Conservation (phyloP, 129 eudicot genomes). For the Chrysanthemum lavandulifolium region DNA sequence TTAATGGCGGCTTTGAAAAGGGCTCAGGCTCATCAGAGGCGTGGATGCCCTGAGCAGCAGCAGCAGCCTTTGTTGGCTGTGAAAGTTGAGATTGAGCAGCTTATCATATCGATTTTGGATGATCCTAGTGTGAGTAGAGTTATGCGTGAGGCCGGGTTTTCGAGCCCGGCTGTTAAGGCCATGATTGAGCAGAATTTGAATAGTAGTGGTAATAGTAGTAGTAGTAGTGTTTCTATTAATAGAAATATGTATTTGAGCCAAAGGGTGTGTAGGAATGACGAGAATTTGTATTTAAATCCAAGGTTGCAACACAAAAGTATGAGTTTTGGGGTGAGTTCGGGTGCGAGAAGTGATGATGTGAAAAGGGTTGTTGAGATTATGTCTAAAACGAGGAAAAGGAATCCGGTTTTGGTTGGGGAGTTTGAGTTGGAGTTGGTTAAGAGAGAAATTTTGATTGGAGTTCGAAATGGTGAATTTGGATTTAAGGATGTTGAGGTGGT, state of each 20-base stretch:
- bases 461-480: slow-evolving; percentile 47
- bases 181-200: slow-evolving; percentile 65
- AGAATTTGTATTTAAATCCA: slow-evolving; percentile 55
- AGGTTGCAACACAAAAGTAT: slow-evolving; percentile 37
- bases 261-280: slow-evolving; percentile 26
- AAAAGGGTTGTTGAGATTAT: slow-evolving; percentile 58
- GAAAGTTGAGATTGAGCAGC: slow-evolving; percentile 72
- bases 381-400: slow-evolving; percentile 51
- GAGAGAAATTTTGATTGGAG: slow-evolving; percentile 48
- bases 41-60: slow-evolving; percentile 86
- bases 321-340: slow-evolving; percentile 17
- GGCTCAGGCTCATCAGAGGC: slow-evolving; percentile 80
- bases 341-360: slow-evolving; percentile 52
- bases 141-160: slow-evolving; percentile 92
- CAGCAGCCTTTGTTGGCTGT: slow-evolving; percentile 93
- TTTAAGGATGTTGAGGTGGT: slow-evolving; percentile 46
- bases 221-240: slow-evolving; percentile 23
- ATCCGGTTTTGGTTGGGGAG: slow-evolving; percentile 82
- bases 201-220: slow-evolving; percentile 1
- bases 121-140: slow-evolving; percentile 97
- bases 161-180: slow-evolving; percentile 94
- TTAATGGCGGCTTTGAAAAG: slow-evolving; percentile 84
- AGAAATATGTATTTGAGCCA: slow-evolving; percentile 37
- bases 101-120: slow-evolving; percentile 72
- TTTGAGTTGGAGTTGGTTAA: slow-evolving; percentile 48